These are phyloP conservation scores for Colletotrichum lupini DNA, from an alignment of 2,329 filamentous ascomycete genomes.

Conservation along the genomic window DNA sequence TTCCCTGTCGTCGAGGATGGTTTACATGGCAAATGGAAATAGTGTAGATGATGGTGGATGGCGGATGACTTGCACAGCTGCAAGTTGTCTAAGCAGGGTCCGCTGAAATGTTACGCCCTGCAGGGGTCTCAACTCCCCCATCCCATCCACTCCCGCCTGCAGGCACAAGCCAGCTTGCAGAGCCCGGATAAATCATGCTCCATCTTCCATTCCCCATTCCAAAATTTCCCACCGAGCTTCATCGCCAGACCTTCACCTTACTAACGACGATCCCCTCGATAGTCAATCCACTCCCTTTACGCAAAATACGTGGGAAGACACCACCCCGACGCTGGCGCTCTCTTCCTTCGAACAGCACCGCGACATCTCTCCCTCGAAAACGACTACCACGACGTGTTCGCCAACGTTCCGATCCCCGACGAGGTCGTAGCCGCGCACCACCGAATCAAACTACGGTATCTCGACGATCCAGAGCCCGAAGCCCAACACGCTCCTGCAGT, in stretches of 20 bases:
- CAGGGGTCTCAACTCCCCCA: not conserved
- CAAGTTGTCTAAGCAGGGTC: not conserved
- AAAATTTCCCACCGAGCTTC: conserved; percentile 13
- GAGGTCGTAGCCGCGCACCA: not conserved
- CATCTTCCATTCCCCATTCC: not conserved
- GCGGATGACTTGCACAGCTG: not conserved
- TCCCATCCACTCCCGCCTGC: not conserved
- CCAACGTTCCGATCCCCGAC: conserved; percentile 4
- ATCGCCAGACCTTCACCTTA: not conserved
- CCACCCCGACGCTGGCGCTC: not conserved
- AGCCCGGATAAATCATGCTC: conserved; percentile 13
- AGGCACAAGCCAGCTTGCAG: not conserved
- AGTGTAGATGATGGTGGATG: not conserved
- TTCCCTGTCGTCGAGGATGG: not conserved
- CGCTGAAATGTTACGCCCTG: not conserved
- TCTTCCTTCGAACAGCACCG: not conserved
- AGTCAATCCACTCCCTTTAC: conserved; percentile 4
- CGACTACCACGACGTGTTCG: not conserved
- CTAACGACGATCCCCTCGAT: not conserved
- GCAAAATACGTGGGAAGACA: not conserved
- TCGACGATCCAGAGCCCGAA: not conserved
- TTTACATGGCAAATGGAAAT: not conserved
- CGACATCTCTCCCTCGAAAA: not conserved
- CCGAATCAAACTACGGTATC: not conserved
- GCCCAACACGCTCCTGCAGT: not conserved